phyloP scores from a whole-genome alignment of 257 asterid genomes.

The Salvia hispanica region DNA sequence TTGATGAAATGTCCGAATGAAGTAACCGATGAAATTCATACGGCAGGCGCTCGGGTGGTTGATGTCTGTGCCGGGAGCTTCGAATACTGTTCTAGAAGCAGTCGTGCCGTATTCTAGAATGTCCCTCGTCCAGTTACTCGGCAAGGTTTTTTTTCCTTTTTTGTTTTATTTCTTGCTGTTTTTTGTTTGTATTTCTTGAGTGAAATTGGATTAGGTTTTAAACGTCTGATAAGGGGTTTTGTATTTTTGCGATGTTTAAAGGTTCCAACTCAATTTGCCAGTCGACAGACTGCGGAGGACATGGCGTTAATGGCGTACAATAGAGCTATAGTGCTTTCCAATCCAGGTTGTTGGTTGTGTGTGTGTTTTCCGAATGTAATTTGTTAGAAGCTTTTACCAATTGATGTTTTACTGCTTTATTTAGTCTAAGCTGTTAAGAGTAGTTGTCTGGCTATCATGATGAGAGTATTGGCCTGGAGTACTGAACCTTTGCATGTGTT shows the following conservation, averaged over 20 bases:
- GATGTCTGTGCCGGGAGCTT: constrained; percentile 93
- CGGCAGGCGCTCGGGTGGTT: constrained; percentile 89
- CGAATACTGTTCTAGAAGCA: constrained; percentile 77
- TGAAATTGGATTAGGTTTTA: constrained; percentile 4
- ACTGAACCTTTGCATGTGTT: constrained; percentile 3
- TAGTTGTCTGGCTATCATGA: not conserved
- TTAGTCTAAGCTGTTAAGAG: too few species aligned
- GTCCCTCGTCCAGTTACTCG: constrained; percentile 84
- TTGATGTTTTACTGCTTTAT: too few species aligned
- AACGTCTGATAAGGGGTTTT: not conserved
- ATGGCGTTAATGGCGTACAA: constrained; percentile 89
- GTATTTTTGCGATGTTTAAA: constrained; percentile 21
- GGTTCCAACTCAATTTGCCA: constrained; percentile 68
- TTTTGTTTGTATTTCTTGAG: not conserved
- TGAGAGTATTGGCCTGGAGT: not conserved
- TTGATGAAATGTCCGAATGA: constrained; percentile 37
- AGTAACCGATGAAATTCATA: constrained; percentile 18
- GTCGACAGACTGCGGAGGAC: constrained; percentile 78
- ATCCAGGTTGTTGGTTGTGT: constrained; percentile 53
- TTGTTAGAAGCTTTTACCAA: too few species aligned
- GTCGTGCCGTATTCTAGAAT: constrained; percentile 83
- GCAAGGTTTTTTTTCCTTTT: constrained; percentile 54
- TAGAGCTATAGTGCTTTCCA: constrained; percentile 84
- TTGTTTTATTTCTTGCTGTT: not conserved
- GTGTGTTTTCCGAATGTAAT: too few species aligned